Conservation (phyloP, 2,329 filamentous ascomycete species). For the Sclerotinia sclerotiorum region DNA sequence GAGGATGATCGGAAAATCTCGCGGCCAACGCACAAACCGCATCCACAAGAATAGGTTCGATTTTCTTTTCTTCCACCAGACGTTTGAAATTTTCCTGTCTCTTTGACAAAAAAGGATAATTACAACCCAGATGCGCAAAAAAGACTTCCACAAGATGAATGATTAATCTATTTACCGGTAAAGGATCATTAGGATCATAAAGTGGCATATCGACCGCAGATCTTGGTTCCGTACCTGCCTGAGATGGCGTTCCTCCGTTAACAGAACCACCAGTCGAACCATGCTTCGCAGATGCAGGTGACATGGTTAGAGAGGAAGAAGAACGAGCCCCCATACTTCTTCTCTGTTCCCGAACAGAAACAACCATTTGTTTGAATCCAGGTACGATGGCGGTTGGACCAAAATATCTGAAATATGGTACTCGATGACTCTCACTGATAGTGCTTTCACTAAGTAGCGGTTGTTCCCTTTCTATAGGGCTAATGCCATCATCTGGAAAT, state of each 20-base stretch:
- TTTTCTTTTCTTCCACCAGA: slow-evolving; percentile 58
- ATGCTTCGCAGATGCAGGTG: slow-evolving; percentile 32
- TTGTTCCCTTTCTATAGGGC: slow-evolving; percentile 34
- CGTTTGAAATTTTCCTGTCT: slow-evolving; percentile 72
- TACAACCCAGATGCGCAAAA: slow-evolving; percentile 79
- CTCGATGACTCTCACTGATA: slow-evolving; percentile 56
- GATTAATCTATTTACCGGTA: slow-evolving; percentile 73
- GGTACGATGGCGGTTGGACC: slow-evolving; percentile 88
- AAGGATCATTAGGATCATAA: slow-evolving; percentile 71
- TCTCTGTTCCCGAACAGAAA: slow-evolving; percentile 67
- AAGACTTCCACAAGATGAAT: slow-evolving; percentile 76
- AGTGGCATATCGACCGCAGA: slow-evolving; percentile 55
- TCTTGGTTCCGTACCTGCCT: slow-evolving; percentile 32
- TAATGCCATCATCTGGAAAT: slow-evolving; percentile 36
- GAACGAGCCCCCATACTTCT: slow-evolving; percentile 49
- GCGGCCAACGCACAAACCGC: slow-evolving; percentile 81
- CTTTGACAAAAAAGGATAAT: slow-evolving; percentile 73
- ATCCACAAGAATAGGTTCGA: slow-evolving; percentile 71
- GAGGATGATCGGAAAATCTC: slow-evolving; percentile 65
- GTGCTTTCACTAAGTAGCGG: slow-evolving; percentile 2
- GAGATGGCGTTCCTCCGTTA: slow-evolving; percentile 29
- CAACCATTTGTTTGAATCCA: slow-evolving; percentile 90
- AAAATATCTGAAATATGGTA: slow-evolving; percentile 89
- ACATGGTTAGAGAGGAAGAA: slow-evolving; percentile 32
- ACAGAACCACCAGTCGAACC: slow-evolving; percentile 30